Conservation (phyloP, 257 asterid species). For the Misopates orontium region DNA sequence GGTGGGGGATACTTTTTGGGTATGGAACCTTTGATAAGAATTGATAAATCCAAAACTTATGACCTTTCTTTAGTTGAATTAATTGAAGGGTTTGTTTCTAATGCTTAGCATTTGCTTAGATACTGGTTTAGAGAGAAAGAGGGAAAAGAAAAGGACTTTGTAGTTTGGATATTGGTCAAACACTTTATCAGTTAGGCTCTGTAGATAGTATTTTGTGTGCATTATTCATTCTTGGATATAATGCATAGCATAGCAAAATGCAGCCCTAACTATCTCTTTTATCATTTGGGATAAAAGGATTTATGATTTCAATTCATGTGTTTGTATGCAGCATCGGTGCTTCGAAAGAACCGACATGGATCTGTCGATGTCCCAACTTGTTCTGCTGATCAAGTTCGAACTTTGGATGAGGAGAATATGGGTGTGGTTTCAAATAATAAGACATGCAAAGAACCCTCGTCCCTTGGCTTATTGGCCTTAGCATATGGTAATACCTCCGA, state of each 20-base stretch:
- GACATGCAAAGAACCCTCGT: conserved; percentile 51
- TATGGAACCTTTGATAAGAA: conserved; percentile 12
- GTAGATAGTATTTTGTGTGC: too few relatives aligned
- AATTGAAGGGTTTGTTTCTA: conserved; percentile 7
- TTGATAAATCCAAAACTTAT: not conserved
- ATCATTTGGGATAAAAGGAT: conserved; percentile 1
- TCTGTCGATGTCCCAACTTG: conserved; percentile 39
- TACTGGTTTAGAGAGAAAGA: not conserved
- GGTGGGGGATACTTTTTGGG: too few relatives aligned
- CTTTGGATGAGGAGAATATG: conserved; percentile 35
- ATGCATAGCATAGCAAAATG: too few relatives aligned
- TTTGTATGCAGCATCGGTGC: conserved; percentile 44
- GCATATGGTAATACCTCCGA: conserved; percentile 81
- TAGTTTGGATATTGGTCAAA: not conserved
- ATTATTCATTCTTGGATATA: too few relatives aligned
- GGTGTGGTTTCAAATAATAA: conserved; percentile 40
- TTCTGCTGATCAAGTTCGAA: conserved; percentile 41
- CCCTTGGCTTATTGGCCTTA: conserved; percentile 88
- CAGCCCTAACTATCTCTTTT: too few relatives aligned
- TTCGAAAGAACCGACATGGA: conserved; percentile 40
- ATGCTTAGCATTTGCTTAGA: conserved; percentile 4
- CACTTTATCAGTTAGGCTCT: not conserved
- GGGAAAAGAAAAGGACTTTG: not conserved
- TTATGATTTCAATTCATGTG: conserved; percentile 17
- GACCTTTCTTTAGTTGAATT: not conserved